A percentile compares a stretch with the other conserved stretches of the same genome.
These are phyloP conservation scores for Croton laevigatus DNA, from an alignment of 441 rosid genomes.

Conservation along the genomic window DNA sequence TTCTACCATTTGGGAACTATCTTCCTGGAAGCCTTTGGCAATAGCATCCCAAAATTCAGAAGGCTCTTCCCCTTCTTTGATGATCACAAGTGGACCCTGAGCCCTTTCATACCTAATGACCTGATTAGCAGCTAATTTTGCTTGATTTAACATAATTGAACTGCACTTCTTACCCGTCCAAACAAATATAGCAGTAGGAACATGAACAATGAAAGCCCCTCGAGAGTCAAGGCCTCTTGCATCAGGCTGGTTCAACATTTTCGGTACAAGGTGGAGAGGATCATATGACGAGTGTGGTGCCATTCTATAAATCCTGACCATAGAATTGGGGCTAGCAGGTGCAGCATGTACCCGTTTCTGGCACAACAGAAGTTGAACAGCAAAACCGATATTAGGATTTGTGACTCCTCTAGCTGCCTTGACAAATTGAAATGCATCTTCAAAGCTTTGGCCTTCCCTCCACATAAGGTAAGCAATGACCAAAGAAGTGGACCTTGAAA, in stretches of 20 bases:
- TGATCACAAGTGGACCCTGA: conserved; percentile 41
- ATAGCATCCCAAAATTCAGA: conserved; percentile 66
- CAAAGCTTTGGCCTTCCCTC: conserved; percentile 76
- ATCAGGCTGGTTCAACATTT: conserved; percentile 47
- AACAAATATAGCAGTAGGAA: conserved; percentile 55
- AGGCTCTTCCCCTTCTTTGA: conserved; percentile 64
- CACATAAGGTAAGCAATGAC: conserved; percentile 85
- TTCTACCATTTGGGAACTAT: conserved; percentile 25
- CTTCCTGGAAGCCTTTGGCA: conserved; percentile 29
- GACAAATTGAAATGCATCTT: conserved; percentile 70
- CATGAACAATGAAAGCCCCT: conserved; percentile 64
- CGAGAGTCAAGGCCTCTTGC: conserved; percentile 56
- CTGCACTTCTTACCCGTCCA: conserved; percentile 65
- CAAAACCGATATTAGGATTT: conserved; percentile 78
- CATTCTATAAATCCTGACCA: conserved; percentile 62
- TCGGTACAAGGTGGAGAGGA: conserved; percentile 78
- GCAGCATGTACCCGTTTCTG: conserved; percentile 75
- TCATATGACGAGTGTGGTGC: conserved; percentile 82
- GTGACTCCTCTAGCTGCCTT: conserved; percentile 81
- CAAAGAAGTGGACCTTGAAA: conserved; percentile 65
- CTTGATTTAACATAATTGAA: conserved; percentile 44
- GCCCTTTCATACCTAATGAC: conserved; percentile 63
- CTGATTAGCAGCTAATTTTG: conserved; percentile 64
- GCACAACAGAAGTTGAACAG: conserved; percentile 74
- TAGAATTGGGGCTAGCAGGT: conserved; percentile 56